Conservation (phyloP, 805 yeast genomes). For the Saccharomycopsis oosterbeekiorum region DNA sequence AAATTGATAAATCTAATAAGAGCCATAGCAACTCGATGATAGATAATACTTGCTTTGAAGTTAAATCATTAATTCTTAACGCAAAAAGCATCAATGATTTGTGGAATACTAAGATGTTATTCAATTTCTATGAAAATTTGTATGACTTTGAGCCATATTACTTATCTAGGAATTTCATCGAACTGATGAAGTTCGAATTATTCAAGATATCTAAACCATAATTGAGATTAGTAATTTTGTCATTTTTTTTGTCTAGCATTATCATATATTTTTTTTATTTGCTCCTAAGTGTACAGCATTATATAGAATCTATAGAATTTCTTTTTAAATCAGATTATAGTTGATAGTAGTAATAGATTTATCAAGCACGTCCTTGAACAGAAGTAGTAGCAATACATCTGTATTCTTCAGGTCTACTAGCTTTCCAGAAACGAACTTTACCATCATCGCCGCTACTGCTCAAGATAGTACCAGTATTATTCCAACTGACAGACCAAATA, state of each 20-base stretch:
- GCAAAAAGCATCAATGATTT: conserved; percentile 44
- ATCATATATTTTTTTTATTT: background rate
- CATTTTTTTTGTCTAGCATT: background rate
- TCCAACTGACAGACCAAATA: conserved; percentile 97
- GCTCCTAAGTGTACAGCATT: background rate
- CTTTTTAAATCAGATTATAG: background rate
- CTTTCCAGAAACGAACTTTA: conserved; percentile 82
- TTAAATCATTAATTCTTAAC: conserved; percentile 31
- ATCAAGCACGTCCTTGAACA: conserved; percentile 25
- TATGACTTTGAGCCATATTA: conserved; percentile 31
- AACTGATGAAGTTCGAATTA: conserved; percentile 37
- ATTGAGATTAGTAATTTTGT: background rate
- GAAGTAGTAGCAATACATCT: conserved; percentile 83
- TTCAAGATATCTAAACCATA: conserved; percentile 23
- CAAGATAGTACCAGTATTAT: conserved; percentile 81
- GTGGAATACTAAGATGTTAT: conserved; percentile 53
- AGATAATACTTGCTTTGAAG: conserved; percentile 47
- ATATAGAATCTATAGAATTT: background rate
- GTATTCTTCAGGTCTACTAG: conserved; percentile 76
- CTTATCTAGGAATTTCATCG: conserved; percentile 42
- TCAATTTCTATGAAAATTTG: conserved; percentile 46
- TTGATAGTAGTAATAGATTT: background rate
- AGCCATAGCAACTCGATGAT: conserved; percentile 21
- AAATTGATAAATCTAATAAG: background rate
- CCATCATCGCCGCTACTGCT: conserved; percentile 97